Percentiles rank a stretch among this genome's conserved stretches.
Evolutionary conservation across 768 basidiomycete species (phyloP).

Genomic region (Flagelloscypha sp.): DNA sequence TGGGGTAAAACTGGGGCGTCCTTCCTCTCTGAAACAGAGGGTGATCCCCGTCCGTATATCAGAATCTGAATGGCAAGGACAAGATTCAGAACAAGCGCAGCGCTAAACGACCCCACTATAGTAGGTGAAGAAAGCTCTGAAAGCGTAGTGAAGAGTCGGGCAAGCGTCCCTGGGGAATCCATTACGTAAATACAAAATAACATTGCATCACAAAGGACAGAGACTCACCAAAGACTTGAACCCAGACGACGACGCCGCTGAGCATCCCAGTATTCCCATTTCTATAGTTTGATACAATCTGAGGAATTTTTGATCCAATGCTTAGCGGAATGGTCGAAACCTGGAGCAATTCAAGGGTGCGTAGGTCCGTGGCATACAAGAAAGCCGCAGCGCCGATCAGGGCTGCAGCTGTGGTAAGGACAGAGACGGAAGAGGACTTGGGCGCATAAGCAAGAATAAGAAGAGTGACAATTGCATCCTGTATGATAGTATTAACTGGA

Average conservation of each 20-base stretch:
- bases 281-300: constrained; percentile 53
- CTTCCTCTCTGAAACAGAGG: constrained; percentile 18
- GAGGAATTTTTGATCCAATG: constrained; percentile 64
- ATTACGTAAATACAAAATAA: constrained; percentile 60
- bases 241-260: constrained; percentile 63
- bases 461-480: constrained; percentile 56
- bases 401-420: constrained; percentile 21
- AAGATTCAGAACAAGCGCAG: constrained; percentile 52
- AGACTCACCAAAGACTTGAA: too few relatives aligned
- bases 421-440: too few relatives aligned
- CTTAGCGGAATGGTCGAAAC: constrained; percentile 59
- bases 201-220: too few relatives aligned
- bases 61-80: constrained; percentile 59
- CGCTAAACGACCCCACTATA: constrained; percentile 54
- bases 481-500: too few relatives aligned
- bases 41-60: constrained; percentile 44
- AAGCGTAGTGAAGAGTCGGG: constrained; percentile 63
- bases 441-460: constrained; percentile 44
- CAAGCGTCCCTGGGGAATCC: constrained; percentile 56
- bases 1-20: too few relatives aligned
- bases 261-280: constrained; percentile 59
- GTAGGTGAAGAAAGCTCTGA: constrained; percentile 60
- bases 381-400: constrained; percentile 27
- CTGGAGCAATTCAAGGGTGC: constrained; percentile 46
- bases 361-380: constrained; percentile 26